Base-by-base conservation (phyloP, 441 rosid species). In the Daphne laureola region DNA sequence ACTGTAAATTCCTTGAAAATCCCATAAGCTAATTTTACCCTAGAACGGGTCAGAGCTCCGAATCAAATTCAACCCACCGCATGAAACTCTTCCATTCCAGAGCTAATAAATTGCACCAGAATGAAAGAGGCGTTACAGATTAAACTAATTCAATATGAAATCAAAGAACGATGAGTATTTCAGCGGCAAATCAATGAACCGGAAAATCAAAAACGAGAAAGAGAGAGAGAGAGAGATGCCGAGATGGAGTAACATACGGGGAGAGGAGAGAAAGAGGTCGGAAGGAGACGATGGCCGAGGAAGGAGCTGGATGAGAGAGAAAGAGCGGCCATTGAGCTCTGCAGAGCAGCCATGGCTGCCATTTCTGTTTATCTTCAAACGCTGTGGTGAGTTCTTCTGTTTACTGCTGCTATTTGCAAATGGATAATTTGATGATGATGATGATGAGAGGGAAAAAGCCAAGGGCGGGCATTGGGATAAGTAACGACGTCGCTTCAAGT, bases 281-380 rank as follows among this genome's bases (percentile, higher is more conserved):
- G 69, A 46, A 75, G 50, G 49, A 87, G 79, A 61, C 89, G 82
- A 55, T 82, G 93, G 31, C 95, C 93, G n/a, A 80, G 61, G 74
- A 83, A 84, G 49, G 92, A 77, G 61, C 53, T 82, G 5, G 95
- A 62, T 21, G 84, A 73, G 21, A 80, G n/a, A 16, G 90, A 87
- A n/a, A 87, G 85, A 17, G 88, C 71, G 11, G 77, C 55, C 67
- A 90, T 73, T 40, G 97, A 77, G 76, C 79, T 74, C 58, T 90
- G 97, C 63, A 87, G 86, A 13, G 83, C 78, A 79, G 83, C 73
- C 84, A 78, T 73, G 43, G 92, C 86, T 59, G 87, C 82, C 86
- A 83, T 81, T 72, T 41, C 68, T 64, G 25, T 43, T 71, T 72
- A 26, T 62, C 73, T 61, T 65, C 62, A 25, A 21, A 59, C 51